Base-by-base conservation (phyloP, 1,139 yeast species). In the Yamadazyma diospyri region DNA sequence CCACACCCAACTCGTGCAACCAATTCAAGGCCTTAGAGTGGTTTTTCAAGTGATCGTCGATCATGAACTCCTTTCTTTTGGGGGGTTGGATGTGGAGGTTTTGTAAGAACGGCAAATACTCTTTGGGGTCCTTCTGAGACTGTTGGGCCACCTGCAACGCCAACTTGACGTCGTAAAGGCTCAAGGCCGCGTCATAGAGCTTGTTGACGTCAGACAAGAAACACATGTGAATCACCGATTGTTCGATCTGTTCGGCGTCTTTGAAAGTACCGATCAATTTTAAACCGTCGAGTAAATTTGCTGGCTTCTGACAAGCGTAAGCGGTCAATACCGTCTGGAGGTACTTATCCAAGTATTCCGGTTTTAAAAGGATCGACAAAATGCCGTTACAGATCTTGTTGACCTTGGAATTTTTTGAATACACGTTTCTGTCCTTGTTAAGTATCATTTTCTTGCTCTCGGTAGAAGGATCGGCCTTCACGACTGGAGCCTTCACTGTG, bases 121-220 rank as follows among this genome's bases (percentile, higher is more conserved):
- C 99, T 51, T 89, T 87, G 17, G 99, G 99, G 61, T 94, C 99
- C 70, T 83, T 88, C 57, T 92, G 97, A 0, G 97, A 88, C 52
- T 88, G 92, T 55, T 94, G 97, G 0, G 98, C 98, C 43, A 94
- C 80, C 9, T 76, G 70, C 38, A 94, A 68, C 0, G 98, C 77
- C 45, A 89, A 64, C 39, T 80, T 80, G 25, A 94, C 80, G 55
- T 92, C 85, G 51, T 94, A 94, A 22, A 85, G 64, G 1, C 95
- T 85, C 40, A 92, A 69, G 0, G 97, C 85, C 12, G 83, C 79
- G 34, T 80, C 72, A 58, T 89, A 92, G 20, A 92, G 68, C 42
- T 76, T 67, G 51, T 87, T 87, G 22, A 88, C 94, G 59, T 92
- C 99, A 51, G 85, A 92, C 40, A 94, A 65, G 68, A 89, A 92